Conservation (phyloP, 441 rosid species). For the Adansonia rubrostipa region DNA sequence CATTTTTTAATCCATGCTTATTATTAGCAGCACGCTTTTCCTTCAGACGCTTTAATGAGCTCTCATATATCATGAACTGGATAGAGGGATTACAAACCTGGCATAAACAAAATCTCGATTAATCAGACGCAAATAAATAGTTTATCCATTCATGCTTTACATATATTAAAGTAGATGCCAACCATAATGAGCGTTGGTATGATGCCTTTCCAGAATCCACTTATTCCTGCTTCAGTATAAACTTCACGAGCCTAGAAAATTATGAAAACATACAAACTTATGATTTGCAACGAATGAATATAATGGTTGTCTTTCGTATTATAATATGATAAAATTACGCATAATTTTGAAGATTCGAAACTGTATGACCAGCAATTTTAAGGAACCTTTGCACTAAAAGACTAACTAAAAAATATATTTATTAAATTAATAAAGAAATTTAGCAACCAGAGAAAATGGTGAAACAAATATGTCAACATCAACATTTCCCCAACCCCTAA, state of each 20-base stretch:
- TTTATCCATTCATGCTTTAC: conserved; percentile 4
- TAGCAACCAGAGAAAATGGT: neutral
- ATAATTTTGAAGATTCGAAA: neutral
- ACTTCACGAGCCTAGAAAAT: conserved; percentile 54
- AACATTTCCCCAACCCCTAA: neutral
- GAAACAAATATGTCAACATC: neutral
- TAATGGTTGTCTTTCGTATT: conserved; percentile 1
- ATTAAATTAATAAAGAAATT: neutral
- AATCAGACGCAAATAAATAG: conserved; percentile 18
- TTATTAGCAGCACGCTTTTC: conserved; percentile 46
- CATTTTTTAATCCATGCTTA: conserved; percentile 45
- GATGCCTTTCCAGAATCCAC: conserved; percentile 80
- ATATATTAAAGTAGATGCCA: conserved; percentile 31
- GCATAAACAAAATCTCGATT: conserved; percentile 23
- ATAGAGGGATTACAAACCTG: conserved; percentile 82
- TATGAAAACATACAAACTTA: neutral
- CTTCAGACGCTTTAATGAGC: conserved; percentile 53
- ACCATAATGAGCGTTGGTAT: conserved; percentile 76
- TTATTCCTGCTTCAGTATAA: conserved; percentile 62
- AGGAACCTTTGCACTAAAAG: neutral
- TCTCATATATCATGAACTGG: conserved; percentile 78
- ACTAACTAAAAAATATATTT: conserved; percentile 1
- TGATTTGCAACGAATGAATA: conserved; percentile 4
- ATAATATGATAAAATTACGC: neutral
- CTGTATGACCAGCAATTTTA: neutral